These are phyloP conservation scores for Curvularia lunata DNA, from an alignment of 2,329 filamentous ascomycete species.

Conservation along the genomic window DNA sequence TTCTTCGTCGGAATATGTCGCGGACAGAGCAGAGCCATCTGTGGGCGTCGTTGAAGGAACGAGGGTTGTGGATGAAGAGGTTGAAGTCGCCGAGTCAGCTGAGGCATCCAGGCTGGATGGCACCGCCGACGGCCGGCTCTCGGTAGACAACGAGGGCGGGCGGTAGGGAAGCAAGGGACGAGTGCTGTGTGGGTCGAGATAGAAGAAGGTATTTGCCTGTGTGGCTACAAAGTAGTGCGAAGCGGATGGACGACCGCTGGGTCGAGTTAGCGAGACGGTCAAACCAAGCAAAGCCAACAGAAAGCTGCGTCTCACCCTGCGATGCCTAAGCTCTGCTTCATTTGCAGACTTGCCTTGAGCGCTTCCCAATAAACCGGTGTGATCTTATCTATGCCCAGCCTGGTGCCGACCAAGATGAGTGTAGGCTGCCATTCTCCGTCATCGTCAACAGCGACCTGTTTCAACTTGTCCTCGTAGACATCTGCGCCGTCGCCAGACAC, in stretches of 20 bases:
- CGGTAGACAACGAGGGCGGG: slow-evolving; percentile 26
- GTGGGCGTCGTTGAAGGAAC: slow-evolving; percentile 17
- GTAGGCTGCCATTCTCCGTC: slow-evolving; percentile 77
- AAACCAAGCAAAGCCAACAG: background rate
- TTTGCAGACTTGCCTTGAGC: slow-evolving; percentile 81
- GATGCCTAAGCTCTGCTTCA: slow-evolving; percentile 93
- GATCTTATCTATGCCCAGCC: slow-evolving; percentile 91
- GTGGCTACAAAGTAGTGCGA: slow-evolving; percentile 79
- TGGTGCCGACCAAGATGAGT: slow-evolving; percentile 84
- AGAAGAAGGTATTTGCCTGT: slow-evolving; percentile 83
- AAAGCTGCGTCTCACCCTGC: slow-evolving; percentile 71
- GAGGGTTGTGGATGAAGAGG: slow-evolving; percentile 33
- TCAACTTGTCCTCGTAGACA: slow-evolving; percentile 89
- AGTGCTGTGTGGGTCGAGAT: slow-evolving; percentile 91
- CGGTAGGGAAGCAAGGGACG: slow-evolving; percentile 72
- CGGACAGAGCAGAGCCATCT: slow-evolving; percentile 29
- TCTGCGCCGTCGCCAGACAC: slow-evolving; percentile 88
- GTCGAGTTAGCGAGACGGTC: slow-evolving; percentile 15
- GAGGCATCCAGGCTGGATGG: slow-evolving; percentile 17
- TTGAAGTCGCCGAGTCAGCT: slow-evolving; percentile 19
- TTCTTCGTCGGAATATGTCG: slow-evolving; percentile 73
- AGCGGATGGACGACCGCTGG: slow-evolving; percentile 86
- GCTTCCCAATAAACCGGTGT: slow-evolving; percentile 95
- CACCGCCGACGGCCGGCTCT: background rate
- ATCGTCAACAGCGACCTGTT: slow-evolving; percentile 74